Conservation (phyloP, 805 yeast species). For the Pichia californica region DNA sequence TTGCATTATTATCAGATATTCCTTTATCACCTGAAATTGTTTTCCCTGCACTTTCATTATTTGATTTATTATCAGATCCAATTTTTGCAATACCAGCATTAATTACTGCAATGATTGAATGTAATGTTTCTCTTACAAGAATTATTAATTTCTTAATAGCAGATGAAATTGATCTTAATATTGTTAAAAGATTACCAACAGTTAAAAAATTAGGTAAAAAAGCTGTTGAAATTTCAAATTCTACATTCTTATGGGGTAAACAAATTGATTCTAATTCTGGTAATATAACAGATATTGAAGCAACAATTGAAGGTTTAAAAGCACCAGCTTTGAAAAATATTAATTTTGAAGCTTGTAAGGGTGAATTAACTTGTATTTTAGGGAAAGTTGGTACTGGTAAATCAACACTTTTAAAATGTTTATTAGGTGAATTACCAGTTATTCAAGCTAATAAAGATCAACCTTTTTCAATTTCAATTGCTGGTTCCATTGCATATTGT, state of each 20-base stretch:
- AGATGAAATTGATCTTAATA: conserved; percentile 34
- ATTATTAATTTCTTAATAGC: conserved; percentile 42
- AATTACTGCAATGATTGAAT: conserved; percentile 51
- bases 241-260: conserved; percentile 47
- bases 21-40: conserved; percentile 64
- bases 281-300: conserved; percentile 34
- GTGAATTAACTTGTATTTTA: conserved; percentile 51
- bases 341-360: conserved; percentile 43
- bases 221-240: conserved; percentile 39
- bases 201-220: conserved; percentile 23
- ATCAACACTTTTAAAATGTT: conserved; percentile 47
- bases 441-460: conserved; percentile 23
- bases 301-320: conserved; percentile 23
- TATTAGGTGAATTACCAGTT: conserved; percentile 48
- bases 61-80: conserved; percentile 53
- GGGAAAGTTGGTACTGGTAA: conserved; percentile 68
- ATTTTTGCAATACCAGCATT: conserved; percentile 52
- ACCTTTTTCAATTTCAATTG: conserved; percentile 17
- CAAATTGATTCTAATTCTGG: conserved; percentile 5
- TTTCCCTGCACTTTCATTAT: conserved; percentile 60
- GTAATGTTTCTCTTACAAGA: conserved; percentile 52
- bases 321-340: conserved; percentile 41
- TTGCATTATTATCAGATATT: conserved; percentile 35
- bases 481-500: conserved; percentile 51
- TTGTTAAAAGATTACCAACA: conserved; percentile 24